Evolutionary conservation across 805 yeast species (phyloP), one percentile per base, ranked within the genome.

Genomic region (Yarrowia sp.): DNA sequence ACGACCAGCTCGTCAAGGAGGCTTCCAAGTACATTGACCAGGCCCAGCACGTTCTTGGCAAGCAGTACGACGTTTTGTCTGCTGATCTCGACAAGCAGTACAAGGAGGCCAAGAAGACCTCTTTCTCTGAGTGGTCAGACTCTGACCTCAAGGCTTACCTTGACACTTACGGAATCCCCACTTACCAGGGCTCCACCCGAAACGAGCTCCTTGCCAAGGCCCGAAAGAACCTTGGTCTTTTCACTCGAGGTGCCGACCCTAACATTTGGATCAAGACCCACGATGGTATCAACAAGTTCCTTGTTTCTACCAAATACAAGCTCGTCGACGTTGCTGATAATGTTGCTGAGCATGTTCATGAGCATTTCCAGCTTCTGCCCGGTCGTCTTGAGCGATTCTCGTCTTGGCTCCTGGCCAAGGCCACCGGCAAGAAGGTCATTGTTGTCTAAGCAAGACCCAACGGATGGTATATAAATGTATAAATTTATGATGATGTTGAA

Each of bases 81-180:
- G 79, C 78, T 68, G 73, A 77, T 21, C n/a, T 69, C 56, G 28
- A 83, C 61, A 77, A 79, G 49, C 74, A 80, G 1, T 70, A 83
- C 58, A 75, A 80, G 62, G 67, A 79, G 48, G 72, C 69, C 81
- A 80, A 78, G 68, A 80, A 79, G 38, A 78, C 78, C 40, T 74
- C 81, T 21, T 80, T 84, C 71, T 77, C 82, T 66, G 73, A 78
- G 17, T 84, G 88, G 88, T 73, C 83, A 3, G 77, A 81, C 26
- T 76, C 80, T 4, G 88, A 86, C 69, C 73, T 86, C 66, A 76
- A 79, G 69, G 81, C 80, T 66, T 86, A 89, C 84, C 73, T 87
- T 35, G 73, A 77, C 64, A 71, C 76, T 43, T 84, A 82, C 69
- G 82, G 81, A 30, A 72, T 70, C 35, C 44, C 65, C 24, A 56